phyloP scores from a whole-genome alignment of 306 rosid species.

The Malus domestica region ASM211411v1 NC_041800.1:4016501-4017000 shows the following conservation, averaged over 20 bases:
- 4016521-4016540: conserved; percentile 16
- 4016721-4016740: background rate
- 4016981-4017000: conserved; percentile 88
- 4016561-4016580: background rate
- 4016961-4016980: conserved; percentile 99
- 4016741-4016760: background rate
- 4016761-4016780: background rate
- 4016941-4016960: conserved; percentile 98
- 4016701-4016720: background rate
- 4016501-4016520: conserved; percentile 19
- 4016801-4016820: background rate
- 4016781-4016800: background rate
- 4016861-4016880: background rate
- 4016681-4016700: conserved; percentile 61
- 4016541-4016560: background rate
- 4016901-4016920: conserved; percentile 10
- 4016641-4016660: conserved; percentile 99
- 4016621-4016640: conserved; percentile 94
- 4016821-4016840: background rate
- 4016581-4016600: background rate
- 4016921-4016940: conserved; percentile 99
- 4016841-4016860: background rate
- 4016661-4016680: conserved; percentile 98
- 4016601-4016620: conserved; percentile 45
- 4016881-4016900: background rate